Conservation (phyloP, 345 rosid species). For the Euphorbia tirucalli region DNA sequence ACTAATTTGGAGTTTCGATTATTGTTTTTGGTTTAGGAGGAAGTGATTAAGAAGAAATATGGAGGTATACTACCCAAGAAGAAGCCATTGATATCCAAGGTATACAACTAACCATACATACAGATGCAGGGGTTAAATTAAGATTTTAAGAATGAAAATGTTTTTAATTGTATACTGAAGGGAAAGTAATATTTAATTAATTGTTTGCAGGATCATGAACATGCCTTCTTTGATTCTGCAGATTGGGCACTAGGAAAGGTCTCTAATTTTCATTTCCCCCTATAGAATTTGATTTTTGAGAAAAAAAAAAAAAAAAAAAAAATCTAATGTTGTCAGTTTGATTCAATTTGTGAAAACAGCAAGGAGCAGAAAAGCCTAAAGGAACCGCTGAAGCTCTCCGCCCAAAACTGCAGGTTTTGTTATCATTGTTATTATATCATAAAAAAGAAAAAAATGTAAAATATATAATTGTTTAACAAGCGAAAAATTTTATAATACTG, state of each 20-base stretch:
- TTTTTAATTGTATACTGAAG: not conserved
- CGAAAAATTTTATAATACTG: too few species aligned
- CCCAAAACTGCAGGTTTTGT: conserved; percentile 71
- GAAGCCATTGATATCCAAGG: conserved; percentile 80
- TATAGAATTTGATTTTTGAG: not conserved
- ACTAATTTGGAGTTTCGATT: too few species aligned
- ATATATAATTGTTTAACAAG: too few species aligned
- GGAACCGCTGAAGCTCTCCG: conserved; percentile 84
- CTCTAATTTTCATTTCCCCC: conserved; percentile 2
- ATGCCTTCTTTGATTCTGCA: conserved; percentile 86
- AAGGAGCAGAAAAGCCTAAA: conserved; percentile 77
- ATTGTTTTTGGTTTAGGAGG: conserved; percentile 56
- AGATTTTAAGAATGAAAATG: too few species aligned
- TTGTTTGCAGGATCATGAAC: conserved; percentile 70
- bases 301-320: too few species aligned
- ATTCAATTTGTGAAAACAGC: conserved; percentile 28
- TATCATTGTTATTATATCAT: too few species aligned
- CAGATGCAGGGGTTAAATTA: too few species aligned
- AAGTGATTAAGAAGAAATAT: conserved; percentile 59
- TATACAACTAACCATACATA: too few species aligned
- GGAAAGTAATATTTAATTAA: not conserved
- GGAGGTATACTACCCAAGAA: conserved; percentile 71
- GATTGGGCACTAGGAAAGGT: conserved; percentile 97
- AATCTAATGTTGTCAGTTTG: not conserved
- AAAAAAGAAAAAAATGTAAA: too few species aligned